A percentile compares a stretch with the other conserved stretches of the same genome.
Conservation (phyloP, 345 rosid species). For the Camelina sativa region DNA sequence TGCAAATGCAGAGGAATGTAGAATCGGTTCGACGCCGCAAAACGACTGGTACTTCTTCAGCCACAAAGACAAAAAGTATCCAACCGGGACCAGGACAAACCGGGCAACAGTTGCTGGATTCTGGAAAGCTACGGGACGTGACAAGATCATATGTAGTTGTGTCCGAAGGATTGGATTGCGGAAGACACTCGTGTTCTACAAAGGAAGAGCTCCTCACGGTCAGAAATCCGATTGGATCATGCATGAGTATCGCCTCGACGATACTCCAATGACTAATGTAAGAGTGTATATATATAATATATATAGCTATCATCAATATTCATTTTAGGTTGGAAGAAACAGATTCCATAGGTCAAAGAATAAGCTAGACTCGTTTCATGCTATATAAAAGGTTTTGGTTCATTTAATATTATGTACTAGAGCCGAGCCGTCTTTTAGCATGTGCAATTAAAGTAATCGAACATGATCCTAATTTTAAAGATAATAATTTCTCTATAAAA, state of each 20-base stretch:
- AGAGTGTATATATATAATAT: slow-evolving; percentile 21
- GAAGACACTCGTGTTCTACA: slow-evolving; percentile 91
- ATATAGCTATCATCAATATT: slow-evolving; percentile 4
- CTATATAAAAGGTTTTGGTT: neutral
- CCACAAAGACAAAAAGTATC: slow-evolving; percentile 97
- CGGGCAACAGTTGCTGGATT: slow-evolving; percentile 93
- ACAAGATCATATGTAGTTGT: slow-evolving; percentile 83
- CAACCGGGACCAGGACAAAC: slow-evolving; percentile 94
- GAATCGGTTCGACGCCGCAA: slow-evolving; percentile 91
- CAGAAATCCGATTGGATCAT: slow-evolving; percentile 99
- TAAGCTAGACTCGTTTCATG: neutral
- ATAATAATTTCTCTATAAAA: neutral
- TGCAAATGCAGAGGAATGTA: slow-evolving; percentile 70
- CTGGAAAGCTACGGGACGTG: slow-evolving; percentile 99
- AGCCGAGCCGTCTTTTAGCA: neutral
- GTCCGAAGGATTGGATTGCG: slow-evolving; percentile 78
- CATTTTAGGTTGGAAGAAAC: neutral
- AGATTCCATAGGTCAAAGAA: neutral
- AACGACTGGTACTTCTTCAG: slow-evolving; percentile 99
- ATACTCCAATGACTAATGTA: slow-evolving; percentile 49
- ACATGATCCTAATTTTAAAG: neutral
- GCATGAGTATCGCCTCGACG: slow-evolving; percentile 98
- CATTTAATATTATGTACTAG: neutral
- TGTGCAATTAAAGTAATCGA: neutral
- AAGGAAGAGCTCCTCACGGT: slow-evolving; percentile 96